Base-by-base conservation (phyloP, 176 grass and related monocot genomes). In the Pontederia paniculata region DNA sequence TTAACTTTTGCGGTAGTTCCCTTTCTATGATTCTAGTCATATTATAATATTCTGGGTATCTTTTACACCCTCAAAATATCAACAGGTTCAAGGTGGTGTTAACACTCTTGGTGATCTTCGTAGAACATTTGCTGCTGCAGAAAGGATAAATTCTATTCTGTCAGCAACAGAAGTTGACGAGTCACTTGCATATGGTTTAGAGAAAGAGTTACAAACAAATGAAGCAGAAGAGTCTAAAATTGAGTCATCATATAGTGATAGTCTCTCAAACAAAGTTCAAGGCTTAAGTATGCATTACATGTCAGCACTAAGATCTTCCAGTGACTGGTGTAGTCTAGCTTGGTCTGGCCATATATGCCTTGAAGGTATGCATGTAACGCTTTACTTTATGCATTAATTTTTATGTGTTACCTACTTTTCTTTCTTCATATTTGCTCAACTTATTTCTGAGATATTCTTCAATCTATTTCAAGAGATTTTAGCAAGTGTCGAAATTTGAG, bases 1-100 rank as follows among this genome's bases (percentile, higher is more conserved):
- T 69, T 96, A 66, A 96, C 91, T 42, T 96, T 96, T 71, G 86
- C 86, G 54, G 91, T 96, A 78, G 84, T 79, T 89, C 80, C 15
- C 50, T 73, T 15, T 21, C 65, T 20, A 9, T 64, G 2, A 46
- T 54, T 51, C 12, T 67, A 12, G 41, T 15, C 42, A 21, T 73
- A 11, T 55, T 54, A 12, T 20, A 70, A 25, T 42, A 45, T 42
- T 53, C 17, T 13, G 41, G 56, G 64, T 45, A 48, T 67, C 65
- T 59, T 63, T 86, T 67, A 4, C 66, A 71, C 23, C 28, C 48
- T 70, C 64, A 48, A 17, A 84, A 70, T 15, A 19, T 78, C 72
- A 78, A 54, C 70, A 97, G 91, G 91, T 97, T 69, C 91, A 97
- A 90, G 86, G 91, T 52, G 91, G 59, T 65, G 86, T 97, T 52